phyloP scores from a whole-genome alignment of 2,329 filamentous ascomycete genomes.

The Cercospora beticola region DNA sequence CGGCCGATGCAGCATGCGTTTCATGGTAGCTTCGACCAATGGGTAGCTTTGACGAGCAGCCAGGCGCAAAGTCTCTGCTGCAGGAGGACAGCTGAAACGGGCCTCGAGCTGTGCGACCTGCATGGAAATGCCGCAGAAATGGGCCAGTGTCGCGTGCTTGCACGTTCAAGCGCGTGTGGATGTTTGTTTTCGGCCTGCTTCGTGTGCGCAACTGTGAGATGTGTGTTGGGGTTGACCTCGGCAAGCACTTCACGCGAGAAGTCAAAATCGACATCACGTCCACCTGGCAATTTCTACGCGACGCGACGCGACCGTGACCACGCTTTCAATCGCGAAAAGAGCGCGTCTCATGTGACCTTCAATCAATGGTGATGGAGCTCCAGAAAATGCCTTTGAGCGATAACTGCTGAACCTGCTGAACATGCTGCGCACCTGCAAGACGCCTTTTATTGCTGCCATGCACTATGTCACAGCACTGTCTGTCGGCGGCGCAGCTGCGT shows the following conservation, averaged over 20 bases:
- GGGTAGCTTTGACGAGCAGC: neutral
- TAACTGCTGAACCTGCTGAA: neutral
- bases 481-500: neutral
- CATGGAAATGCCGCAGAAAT: slow-evolving; percentile 22
- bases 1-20: slow-evolving; percentile 20
- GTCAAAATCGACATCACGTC: slow-evolving; percentile 3
- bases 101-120: neutral
- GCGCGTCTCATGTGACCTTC: neutral
- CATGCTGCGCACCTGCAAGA: neutral
- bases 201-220: neutral
- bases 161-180: slow-evolving; percentile 5
- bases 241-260: neutral
- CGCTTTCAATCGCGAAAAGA: neutral
- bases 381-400: neutral
- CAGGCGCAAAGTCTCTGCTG: slow-evolving; percentile 11
- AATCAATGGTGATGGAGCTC: neutral
- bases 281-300: neutral
- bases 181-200: slow-evolving; percentile 8
- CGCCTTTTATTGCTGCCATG: neutral
- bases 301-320: neutral
- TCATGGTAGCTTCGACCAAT: slow-evolving; percentile 22
- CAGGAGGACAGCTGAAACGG: slow-evolving; percentile 18
- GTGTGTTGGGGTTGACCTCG: neutral
- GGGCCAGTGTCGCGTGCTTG: slow-evolving; percentile 10
- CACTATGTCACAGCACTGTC: neutral